Percentiles rank a stretch among this genome's conserved stretches.
Evolutionary conservation across 2,329 filamentous ascomycete genomes (phyloP).

Genomic region (Colletotrichum acutatum): DNA sequence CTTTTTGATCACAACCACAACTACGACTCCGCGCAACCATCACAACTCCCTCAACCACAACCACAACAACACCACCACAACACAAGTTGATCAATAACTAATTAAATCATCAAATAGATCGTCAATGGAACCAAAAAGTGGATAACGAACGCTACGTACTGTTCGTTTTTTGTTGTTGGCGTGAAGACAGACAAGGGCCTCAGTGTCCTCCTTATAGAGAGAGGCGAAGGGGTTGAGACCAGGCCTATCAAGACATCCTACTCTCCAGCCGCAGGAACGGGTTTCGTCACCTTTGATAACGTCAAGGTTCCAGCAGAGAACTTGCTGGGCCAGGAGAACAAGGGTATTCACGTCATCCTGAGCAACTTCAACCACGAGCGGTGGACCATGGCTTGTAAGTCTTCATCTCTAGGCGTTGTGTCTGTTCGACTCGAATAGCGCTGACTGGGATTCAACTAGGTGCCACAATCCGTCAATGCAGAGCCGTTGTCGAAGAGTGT

Average conservation of each 20-base stretch:
- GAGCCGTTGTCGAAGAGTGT: constrained; percentile 82
- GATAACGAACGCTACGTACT: constrained; percentile 82
- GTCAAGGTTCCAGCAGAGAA: constrained; percentile 86
- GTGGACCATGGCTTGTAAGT: constrained; percentile 77
- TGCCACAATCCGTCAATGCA: constrained; percentile 71
- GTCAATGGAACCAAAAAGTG: constrained; percentile 84
- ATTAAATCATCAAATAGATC: constrained; percentile 47
- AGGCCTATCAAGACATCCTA: constrained; percentile 85
- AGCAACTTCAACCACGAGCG: constrained; percentile 92
- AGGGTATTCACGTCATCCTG: constrained; percentile 86
- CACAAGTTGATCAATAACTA: not conserved
- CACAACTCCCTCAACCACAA: not conserved
- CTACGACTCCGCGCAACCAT: not conserved
- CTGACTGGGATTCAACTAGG: too few relatives aligned
- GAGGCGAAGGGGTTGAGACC: constrained; percentile 80
- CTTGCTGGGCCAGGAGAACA: constrained; percentile 83
- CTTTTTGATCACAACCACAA: constrained; percentile 8
- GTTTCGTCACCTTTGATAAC: constrained; percentile 85
- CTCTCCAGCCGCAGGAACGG: constrained; percentile 81
- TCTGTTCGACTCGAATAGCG: too few relatives aligned
- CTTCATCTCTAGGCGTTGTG: not conserved
- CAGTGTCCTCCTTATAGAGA: constrained; percentile 79
- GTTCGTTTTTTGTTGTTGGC: constrained; percentile 83
- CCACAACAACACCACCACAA: not conserved
- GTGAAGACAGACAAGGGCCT: constrained; percentile 84